A percentile compares a stretch with the other conserved stretches of the same genome.
Conservation (phyloP, 192 early-diverging fungal genomes). For the Backusella tarrabulga region DNA sequence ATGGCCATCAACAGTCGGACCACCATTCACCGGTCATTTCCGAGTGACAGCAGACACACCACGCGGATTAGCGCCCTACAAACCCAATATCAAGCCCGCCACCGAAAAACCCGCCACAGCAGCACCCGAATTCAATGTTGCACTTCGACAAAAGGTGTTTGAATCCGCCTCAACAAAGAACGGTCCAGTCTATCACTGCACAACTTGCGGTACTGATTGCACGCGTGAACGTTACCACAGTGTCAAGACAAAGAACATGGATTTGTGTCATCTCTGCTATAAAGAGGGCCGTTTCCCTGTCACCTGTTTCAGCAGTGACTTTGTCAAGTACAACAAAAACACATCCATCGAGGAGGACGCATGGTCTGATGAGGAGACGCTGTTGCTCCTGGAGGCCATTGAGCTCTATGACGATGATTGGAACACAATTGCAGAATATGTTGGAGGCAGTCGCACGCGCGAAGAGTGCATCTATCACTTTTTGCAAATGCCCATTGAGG, state of each 20-base stretch:
- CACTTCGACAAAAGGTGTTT: conserved; percentile 60
- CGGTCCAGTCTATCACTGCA: conserved; percentile 60
- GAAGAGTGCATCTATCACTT: conserved; percentile 94
- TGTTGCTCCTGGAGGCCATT: conserved; percentile 89
- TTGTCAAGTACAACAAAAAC: conserved; percentile 46
- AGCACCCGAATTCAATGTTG: conserved; percentile 46
- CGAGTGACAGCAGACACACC: conserved; percentile 95
- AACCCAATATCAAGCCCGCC: conserved; percentile 49
- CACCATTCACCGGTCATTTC: conserved; percentile 98
- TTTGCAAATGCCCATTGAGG: conserved; percentile 91
- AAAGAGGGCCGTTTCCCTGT: conserved; percentile 92
- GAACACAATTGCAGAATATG: conserved; percentile 90
- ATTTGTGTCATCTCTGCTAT: conserved; percentile 90
- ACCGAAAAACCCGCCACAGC: conserved; percentile 12
- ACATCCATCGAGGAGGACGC: background rate
- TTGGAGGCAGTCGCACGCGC: conserved; percentile 79
- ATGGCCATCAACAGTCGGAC: conserved; percentile 86
- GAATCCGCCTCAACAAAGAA: conserved; percentile 31
- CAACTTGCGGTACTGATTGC: conserved; percentile 91
- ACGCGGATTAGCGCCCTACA: conserved; percentile 87
- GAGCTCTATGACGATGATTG: conserved; percentile 97
- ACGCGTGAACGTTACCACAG: conserved; percentile 81
- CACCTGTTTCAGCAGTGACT: conserved; percentile 81
- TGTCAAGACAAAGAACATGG: conserved; percentile 70
- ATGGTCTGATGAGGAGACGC: conserved; percentile 93